Percentiles rank a stretch among this genome's conserved stretches.
Conservation (phyloP, 768 basidiomycete species). For the Xerocomellus dryophilus region DNA sequence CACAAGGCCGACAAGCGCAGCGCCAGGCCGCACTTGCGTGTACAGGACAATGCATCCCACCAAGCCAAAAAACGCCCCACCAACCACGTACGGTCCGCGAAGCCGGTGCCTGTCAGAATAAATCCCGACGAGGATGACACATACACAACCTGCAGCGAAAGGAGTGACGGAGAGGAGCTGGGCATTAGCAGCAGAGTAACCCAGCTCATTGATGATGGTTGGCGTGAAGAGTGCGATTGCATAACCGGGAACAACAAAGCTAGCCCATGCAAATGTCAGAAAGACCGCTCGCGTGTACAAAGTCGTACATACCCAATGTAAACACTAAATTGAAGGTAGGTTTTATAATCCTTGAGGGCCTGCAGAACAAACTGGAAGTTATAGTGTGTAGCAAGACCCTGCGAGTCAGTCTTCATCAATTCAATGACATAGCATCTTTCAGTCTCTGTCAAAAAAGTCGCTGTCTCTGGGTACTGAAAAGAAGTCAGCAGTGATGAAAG, state of each 20-base stretch:
- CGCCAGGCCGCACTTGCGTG: slow-evolving; percentile 17
- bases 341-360: slow-evolving; percentile 46
- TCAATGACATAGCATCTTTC: slow-evolving; percentile 41
- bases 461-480: slow-evolving; percentile 10
- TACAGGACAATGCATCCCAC: slow-evolving; percentile 50
- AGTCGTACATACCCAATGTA: slow-evolving; percentile 37
- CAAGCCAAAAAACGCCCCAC: slow-evolving; percentile 37
- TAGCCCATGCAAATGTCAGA: slow-evolving; percentile 16
- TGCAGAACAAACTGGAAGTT: slow-evolving; percentile 45
- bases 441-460: slow-evolving; percentile 28
- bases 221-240: slow-evolving; percentile 47
- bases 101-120: slow-evolving; percentile 40
- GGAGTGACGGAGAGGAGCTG: slow-evolving; percentile 48
- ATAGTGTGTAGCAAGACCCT: slow-evolving; percentile 44
- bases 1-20: slow-evolving; percentile 42
- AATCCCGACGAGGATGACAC: slow-evolving; percentile 37
- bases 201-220: slow-evolving; percentile 46
- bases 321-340: slow-evolving; percentile 28
- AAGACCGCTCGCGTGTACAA: neutral
- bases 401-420: slow-evolving; percentile 42
- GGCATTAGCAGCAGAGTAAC: slow-evolving; percentile 47
- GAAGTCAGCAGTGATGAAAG: neutral
- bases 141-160: slow-evolving; percentile 41
- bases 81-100: slow-evolving; percentile 49
- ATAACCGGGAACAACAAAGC: slow-evolving; percentile 43